Evolutionary conservation across 2,329 filamentous ascomycete genomes (phyloP).

Genomic region (Epichloe uncinata): DNA sequence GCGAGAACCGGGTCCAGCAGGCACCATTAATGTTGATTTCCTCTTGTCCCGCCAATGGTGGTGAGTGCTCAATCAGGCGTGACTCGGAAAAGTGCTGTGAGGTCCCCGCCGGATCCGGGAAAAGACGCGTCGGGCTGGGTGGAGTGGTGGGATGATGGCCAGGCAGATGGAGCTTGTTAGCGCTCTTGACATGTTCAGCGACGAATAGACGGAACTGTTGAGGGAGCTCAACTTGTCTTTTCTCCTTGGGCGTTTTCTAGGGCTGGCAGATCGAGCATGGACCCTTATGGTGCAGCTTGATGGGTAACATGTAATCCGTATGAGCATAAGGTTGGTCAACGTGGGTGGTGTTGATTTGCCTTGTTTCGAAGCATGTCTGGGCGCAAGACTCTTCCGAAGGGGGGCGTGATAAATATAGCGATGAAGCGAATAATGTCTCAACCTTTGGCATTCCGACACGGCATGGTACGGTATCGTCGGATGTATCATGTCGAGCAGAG

Average conservation of each 20-base stretch:
- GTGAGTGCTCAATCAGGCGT: neutral
- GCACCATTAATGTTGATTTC: conserved; percentile 1
- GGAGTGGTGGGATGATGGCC: neutral
- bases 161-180: neutral
- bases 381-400: neutral
- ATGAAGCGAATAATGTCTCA: neutral
- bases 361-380: neutral
- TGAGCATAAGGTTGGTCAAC: neutral
- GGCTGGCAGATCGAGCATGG: neutral
- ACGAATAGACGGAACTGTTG: neutral
- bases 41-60: neutral
- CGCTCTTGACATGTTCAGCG: neutral
- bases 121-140: conserved; percentile 14
- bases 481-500: neutral
- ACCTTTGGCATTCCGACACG: neutral
- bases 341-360: neutral
- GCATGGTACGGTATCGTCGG: neutral
- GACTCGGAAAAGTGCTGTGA: neutral
- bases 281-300: neutral
- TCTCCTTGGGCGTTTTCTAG: neutral
- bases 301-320: neutral
- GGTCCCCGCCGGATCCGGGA: conserved; percentile 13
- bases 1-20: conserved; percentile 1
- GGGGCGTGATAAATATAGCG: neutral
- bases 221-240: neutral